These are phyloP conservation scores for Themeda triandra DNA, from an alignment of 176 grass and related monocot species.

Conservation along the genomic window DNA sequence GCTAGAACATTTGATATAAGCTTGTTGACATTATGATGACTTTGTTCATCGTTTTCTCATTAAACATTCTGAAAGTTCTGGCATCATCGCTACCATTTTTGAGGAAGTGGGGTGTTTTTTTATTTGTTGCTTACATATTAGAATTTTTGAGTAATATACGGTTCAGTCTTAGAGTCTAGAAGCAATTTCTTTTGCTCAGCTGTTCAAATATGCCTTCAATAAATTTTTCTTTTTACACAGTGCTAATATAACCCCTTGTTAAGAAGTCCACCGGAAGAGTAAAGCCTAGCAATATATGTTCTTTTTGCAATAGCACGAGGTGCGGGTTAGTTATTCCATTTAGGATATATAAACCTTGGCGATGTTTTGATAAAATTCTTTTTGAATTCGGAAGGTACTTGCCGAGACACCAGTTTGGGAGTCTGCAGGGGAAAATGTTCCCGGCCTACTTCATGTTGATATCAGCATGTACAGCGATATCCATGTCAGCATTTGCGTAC, in stretches of 20 bases:
- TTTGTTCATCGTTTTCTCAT: not conserved
- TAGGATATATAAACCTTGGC: not conserved
- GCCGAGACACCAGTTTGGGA: not conserved
- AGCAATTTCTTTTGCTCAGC: not conserved
- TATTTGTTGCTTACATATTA: not conserved
- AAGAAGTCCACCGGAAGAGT: not conserved
- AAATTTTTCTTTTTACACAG: not conserved
- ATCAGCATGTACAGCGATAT: constrained; percentile 48
- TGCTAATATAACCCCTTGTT: not conserved
- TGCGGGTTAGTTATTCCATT: not conserved
- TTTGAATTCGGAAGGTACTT: not conserved
- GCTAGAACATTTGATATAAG: not conserved
- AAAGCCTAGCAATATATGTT: not conserved
- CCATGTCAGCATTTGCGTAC: constrained; percentile 58
- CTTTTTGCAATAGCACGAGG: not conserved
- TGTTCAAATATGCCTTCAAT: not conserved
- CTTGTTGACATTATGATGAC: not conserved
- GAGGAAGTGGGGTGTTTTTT: not conserved
- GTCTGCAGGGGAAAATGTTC: not conserved
- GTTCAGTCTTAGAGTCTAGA: not conserved
- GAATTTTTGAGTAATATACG: not conserved
- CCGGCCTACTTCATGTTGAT: constrained; percentile 41
- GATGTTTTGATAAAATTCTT: not conserved
- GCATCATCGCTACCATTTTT: not conserved
- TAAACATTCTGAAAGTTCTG: not conserved